Evolutionary conservation across 257 asterid genomes (phyloP).

Genomic region (Hygrophila difformis): DNA sequence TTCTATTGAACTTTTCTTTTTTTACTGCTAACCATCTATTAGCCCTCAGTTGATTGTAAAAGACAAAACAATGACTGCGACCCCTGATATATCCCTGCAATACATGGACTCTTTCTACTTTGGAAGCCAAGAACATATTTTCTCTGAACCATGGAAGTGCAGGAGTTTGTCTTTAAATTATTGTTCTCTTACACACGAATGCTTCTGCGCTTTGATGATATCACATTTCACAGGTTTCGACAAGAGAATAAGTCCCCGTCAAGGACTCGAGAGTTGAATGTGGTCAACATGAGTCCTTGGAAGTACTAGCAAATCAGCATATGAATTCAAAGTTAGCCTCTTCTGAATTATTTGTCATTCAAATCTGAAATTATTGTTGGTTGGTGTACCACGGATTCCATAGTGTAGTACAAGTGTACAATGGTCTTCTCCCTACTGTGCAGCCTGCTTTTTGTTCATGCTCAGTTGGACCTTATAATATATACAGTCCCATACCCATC

Average conservation of each 20-base stretch:
- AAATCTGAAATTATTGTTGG: not conserved
- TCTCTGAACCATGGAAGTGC: slow-evolving; percentile 17
- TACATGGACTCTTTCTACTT: too few species aligned
- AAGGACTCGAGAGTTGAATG: slow-evolving; percentile 3
- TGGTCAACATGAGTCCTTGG: slow-evolving; percentile 12
- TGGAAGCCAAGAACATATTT: too few species aligned
- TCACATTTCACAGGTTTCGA: slow-evolving; percentile 31
- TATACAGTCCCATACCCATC: not conserved
- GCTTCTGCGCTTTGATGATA: slow-evolving; percentile 29
- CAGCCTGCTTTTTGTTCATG: slow-evolving; percentile 42
- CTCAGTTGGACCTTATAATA: slow-evolving; percentile 17
- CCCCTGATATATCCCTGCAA: too few species aligned
- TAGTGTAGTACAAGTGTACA: not conserved
- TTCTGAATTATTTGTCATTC: slow-evolving; percentile 5
- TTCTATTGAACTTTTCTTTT: too few species aligned
- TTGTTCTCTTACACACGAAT: slow-evolving; percentile 26
- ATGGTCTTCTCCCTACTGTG: slow-evolving; percentile 19
- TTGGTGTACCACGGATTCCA: too few species aligned
- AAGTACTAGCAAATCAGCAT: slow-evolving; percentile 7
- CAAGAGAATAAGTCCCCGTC: slow-evolving; percentile 28
- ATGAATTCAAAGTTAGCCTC: slow-evolving; percentile 1
- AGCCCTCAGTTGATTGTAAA: not conserved
- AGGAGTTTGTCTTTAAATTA: slow-evolving; percentile 27
- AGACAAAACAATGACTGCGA: too few species aligned
- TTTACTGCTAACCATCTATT: not conserved